Evolutionary conservation across 805 yeast genomes (phyloP), one percentile per base, ranked within the genome.

Genomic region (Alloascoidea africana): DNA sequence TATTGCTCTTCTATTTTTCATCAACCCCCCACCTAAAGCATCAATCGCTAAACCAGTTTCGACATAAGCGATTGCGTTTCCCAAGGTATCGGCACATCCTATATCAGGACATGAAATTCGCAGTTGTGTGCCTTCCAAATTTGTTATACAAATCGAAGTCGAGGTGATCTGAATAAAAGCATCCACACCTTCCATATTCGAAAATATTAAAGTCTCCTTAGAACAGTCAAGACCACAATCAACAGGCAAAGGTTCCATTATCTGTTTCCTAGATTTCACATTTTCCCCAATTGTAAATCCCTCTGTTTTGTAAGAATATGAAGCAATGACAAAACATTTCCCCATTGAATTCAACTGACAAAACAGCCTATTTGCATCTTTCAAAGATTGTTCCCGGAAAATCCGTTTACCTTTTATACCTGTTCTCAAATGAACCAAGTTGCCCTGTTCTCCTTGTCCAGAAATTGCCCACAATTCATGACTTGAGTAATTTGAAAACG

Each of bases 401-500:
- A 52, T 18, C 1, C 53, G 49, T 11, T 45, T 17, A 2, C 15
- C 18, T 3, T 35, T 16, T 15, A 49, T 4, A 2, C 46, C 49
- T 3, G 51, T 18, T 1, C 49, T 47, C 30, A 46, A 42, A 16
- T 50, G 50, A 15, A 30, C 18, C 3, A 50, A 35, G 14, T 58
- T 65, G 2, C 51, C 51, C 11, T 53, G 43, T 1, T 41, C 41
- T 3, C 50, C 52, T 1, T 44, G 42, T 4, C 51, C 53, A 37
- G 48, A 54, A 39, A 59, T 64, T 13, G 63, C 47, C 0, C 66
- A 41, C 11, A 54, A 36, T 0, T 70, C 56, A 36, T 55, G 59
- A 44, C 59, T 65, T 2, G 66, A 52, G 40, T 59, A 54, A 23
- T n/a, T n/a, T 2, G 63, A 48, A 39, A 67, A 59, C 2, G 60